phyloP scores from a whole-genome alignment of 1,139 yeast species.

The Geotrichum phurueaensis region DNA sequence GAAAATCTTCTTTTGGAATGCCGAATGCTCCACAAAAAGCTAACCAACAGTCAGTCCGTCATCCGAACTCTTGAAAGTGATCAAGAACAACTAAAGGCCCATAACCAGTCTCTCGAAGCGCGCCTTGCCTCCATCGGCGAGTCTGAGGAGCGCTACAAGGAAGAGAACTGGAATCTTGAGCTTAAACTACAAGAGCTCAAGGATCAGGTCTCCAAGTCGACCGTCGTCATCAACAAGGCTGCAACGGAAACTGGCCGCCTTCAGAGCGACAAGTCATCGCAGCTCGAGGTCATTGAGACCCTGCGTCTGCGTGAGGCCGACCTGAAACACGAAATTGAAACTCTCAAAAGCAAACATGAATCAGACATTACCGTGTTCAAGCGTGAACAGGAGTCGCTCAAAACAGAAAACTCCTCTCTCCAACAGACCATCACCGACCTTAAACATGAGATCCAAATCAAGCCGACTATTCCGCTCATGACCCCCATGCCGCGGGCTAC shows the following conservation, averaged over 20 bases:
- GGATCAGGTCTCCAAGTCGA: constrained; percentile 38
- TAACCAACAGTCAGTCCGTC: constrained; percentile 1
- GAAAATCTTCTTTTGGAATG: constrained; percentile 76
- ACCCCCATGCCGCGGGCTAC: constrained; percentile 21
- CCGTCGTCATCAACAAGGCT: constrained; percentile 27
- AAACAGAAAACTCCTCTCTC: constrained; percentile 26
- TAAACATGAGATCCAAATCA: constrained; percentile 17
- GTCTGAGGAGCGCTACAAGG: constrained; percentile 51
- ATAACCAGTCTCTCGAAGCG: constrained; percentile 36
- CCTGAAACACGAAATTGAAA: constrained; percentile 27
- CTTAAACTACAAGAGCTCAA: constrained; percentile 47
- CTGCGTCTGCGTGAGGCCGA: constrained; percentile 30
- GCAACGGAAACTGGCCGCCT: constrained; percentile 27
- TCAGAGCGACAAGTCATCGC: constrained; percentile 28
- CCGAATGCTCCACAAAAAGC: constrained; percentile 45
- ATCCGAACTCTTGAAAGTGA: constrained; percentile 38
- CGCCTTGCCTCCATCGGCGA: constrained; percentile 34
- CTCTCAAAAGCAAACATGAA: constrained; percentile 26
- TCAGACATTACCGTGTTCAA: constrained; percentile 21
- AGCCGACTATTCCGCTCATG: constrained; percentile 21
- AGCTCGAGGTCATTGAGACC: constrained; percentile 33
- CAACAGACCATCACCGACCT: constrained; percentile 20
- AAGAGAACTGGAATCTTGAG: constrained; percentile 76
- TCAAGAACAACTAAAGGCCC: constrained; percentile 38
- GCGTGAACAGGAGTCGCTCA: constrained; percentile 24